phyloP scores from a whole-genome alignment of 805 yeast genomes.

The Vanderwaltozyma polyspora region DNA sequence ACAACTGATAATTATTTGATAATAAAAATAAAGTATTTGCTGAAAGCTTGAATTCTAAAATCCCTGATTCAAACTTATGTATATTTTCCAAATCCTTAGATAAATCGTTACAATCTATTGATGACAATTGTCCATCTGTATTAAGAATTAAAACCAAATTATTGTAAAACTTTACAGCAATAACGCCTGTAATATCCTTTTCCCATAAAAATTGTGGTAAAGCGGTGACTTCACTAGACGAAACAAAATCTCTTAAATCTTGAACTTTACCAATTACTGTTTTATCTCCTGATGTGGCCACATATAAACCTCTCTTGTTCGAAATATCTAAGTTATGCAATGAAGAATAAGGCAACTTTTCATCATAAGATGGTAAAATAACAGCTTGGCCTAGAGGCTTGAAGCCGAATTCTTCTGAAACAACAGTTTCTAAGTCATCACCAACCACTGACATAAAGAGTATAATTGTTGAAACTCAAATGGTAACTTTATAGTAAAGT shows the following conservation, averaged over 20 bases:
- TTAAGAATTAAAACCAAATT: conserved; percentile 25
- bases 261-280: conserved; percentile 29
- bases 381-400: conserved; percentile 26
- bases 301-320: conserved; percentile 24
- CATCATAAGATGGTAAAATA: conserved; percentile 29
- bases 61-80: background rate
- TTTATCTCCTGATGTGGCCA: conserved; percentile 29
- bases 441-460: conserved; percentile 9
- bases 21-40: conserved; percentile 2
- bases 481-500: no score
- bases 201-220: conserved; percentile 10
- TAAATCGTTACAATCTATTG: conserved; percentile 5
- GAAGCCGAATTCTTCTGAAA: conserved; percentile 37
- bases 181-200: conserved; percentile 15
- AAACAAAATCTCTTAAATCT: conserved; percentile 24
- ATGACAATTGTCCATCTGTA: conserved; percentile 13
- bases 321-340: conserved; percentile 31
- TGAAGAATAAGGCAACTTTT: conserved; percentile 27
- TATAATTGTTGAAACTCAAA: background rate
- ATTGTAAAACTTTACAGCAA: conserved; percentile 25
- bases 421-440: conserved; percentile 17
- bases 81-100: conserved; percentile 1
- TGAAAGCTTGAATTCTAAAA: conserved; percentile 2
- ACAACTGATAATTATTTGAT: conserved; percentile 3
- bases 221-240: conserved; percentile 10